Conservation (phyloP, 2,329 filamentous ascomycete genomes). For the Metarhizium sp. region DNA sequence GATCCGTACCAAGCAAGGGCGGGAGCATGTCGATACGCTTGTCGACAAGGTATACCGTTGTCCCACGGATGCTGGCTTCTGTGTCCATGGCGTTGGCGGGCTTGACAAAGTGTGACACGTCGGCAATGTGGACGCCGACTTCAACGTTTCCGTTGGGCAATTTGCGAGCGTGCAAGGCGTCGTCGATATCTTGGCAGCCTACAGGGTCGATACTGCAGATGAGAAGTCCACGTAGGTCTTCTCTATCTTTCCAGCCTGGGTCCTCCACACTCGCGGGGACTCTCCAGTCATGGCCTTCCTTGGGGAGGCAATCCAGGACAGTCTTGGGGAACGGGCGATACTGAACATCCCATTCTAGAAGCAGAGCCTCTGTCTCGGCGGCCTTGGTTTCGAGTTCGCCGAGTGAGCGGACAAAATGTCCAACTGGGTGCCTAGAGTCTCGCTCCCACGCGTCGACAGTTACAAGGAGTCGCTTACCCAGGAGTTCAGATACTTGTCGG, state of each 20-base stretch:
- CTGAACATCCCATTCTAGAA: constrained; percentile 94
- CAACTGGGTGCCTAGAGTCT: constrained; percentile 83
- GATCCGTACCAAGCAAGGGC: constrained; percentile 86
- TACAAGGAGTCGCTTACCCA: constrained; percentile 86
- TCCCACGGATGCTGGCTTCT: constrained; percentile 88
- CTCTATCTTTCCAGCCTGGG: constrained; percentile 76
- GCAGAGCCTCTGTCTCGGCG: constrained; percentile 90
- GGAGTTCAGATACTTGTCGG: constrained; percentile 75
- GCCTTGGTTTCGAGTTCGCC: constrained; percentile 93
- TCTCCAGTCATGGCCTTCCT: constrained; percentile 88
- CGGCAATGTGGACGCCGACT: constrained; percentile 95
- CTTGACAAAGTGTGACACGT: constrained; percentile 98
- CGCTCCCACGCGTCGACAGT: constrained; percentile 94
- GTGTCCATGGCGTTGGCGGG: constrained; percentile 95
- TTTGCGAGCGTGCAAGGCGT: constrained; percentile 79
- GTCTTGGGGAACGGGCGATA: constrained; percentile 95
- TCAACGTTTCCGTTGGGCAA: constrained; percentile 91
- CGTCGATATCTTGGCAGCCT: constrained; percentile 96
- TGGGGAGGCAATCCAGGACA: constrained; percentile 84
- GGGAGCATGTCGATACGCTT: constrained; percentile 99
- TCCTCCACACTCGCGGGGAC: constrained; percentile 74
- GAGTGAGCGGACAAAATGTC: constrained; percentile 87
- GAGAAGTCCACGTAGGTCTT: constrained; percentile 74
- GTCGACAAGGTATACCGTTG: constrained; percentile 94
- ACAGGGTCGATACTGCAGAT: constrained; percentile 97